Evolutionary conservation across 2,329 filamentous ascomycete genomes (phyloP), one percentile per base, ranked within the genome.

Genomic region (Nemania bipapillata): DNA sequence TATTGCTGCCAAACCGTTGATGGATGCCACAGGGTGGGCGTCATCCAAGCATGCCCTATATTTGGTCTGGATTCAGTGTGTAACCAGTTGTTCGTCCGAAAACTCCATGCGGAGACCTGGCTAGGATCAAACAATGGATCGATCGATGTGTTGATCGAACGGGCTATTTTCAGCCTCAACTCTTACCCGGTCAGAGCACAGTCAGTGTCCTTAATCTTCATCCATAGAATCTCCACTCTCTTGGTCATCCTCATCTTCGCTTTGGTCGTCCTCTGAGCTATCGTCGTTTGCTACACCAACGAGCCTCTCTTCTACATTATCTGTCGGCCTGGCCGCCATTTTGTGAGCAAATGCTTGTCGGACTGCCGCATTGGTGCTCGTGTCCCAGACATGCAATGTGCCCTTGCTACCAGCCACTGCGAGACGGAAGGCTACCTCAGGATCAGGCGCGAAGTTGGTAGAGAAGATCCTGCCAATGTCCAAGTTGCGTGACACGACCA

Each of bases 401-500:
- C 96, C 96, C 83, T 96, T 96, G 84, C 94, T 98, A 63, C 96
- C 96, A 6, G 95, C 96, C 20, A 99, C 93, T 1, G 94, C 92
- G 52, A 99, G 86, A 62, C 96, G 87, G 86, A 98, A 99, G 26
- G 92, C 92, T 9, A 98, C 94, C 81, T 96, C 93, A 37, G 90
- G 81, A 78, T 99, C 96, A 0, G 96, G 95, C 3, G 92, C 96
- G 80, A 98, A 99, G 6, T 87, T 88, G 1, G 94, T 92, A 11
- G 93, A 93, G 81, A 99, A 99, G 42, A 99, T 92, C 82, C 95
- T 96, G 68, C 96, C 96, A 20, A 99, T 92, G 63, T 96, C 96
- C 53, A 98, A 84, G 80, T 98, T 95, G 73, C 96, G 90, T 28
- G 92, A 92, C 4, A 96, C 92, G 1, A 99, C 93, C 88, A 99